These are phyloP conservation scores for Phaeosphaeria sp. DNA, from an alignment of 2,329 filamentous ascomycete species.

Conservation along the genomic window DNA sequence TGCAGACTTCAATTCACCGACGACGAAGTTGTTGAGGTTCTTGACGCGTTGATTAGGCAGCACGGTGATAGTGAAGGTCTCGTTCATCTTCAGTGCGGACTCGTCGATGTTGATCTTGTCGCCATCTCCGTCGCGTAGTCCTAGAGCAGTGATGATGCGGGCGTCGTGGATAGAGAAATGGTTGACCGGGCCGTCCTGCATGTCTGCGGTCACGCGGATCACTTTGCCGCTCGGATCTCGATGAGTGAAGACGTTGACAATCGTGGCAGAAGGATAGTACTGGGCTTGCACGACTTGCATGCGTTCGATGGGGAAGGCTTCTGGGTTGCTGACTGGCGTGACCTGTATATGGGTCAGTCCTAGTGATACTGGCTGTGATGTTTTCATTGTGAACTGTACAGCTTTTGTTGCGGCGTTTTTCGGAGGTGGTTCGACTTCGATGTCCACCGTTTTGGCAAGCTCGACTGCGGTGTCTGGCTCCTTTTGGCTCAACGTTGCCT, in stretches of 20 bases:
- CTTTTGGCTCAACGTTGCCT: not conserved
- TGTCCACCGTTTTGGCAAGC: not conserved
- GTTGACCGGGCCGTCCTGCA: constrained; percentile 20
- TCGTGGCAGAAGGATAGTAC: constrained; percentile 12
- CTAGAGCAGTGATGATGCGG: constrained; percentile 15
- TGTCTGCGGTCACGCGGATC: constrained; percentile 17
- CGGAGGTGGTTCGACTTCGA: not conserved
- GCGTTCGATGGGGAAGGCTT: constrained; percentile 14
- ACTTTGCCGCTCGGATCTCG: constrained; percentile 1
- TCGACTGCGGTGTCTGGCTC: not conserved
- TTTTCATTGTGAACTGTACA: not conserved
- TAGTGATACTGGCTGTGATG: not conserved
- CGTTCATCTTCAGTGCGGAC: constrained; percentile 2
- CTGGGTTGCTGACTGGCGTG: constrained; percentile 16
- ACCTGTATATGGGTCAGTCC: not conserved
- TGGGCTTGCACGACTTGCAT: constrained; percentile 22
- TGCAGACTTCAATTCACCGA: constrained; percentile 19
- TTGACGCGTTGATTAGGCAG: constrained; percentile 2
- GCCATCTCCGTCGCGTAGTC: constrained; percentile 9
- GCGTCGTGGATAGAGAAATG: constrained; percentile 19
- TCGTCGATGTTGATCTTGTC: constrained; percentile 4
- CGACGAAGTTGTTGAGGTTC: constrained; percentile 8
- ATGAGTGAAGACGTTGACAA: constrained; percentile 15
- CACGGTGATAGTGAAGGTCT: constrained; percentile 16
- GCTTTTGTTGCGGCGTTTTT: not conserved